phyloP scores from a whole-genome alignment of 768 basidiomycete species.

The Kwoniella sp. region DNA sequence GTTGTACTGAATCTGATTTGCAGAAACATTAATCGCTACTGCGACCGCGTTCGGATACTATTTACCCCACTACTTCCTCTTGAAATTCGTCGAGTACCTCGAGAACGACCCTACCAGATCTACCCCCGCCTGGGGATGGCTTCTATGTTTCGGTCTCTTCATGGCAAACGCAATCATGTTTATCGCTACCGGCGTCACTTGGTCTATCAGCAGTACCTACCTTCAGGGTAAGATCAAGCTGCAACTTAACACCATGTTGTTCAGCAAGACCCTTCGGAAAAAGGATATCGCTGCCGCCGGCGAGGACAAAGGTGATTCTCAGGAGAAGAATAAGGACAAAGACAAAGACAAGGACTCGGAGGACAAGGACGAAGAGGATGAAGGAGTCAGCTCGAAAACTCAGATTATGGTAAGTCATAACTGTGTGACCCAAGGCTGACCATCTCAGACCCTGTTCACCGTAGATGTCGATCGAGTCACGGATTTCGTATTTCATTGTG shows the following conservation, averaged over 20 bases:
- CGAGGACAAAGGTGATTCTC: slow-evolving; percentile 26
- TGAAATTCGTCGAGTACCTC: slow-evolving; percentile 65
- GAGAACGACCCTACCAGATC: slow-evolving; percentile 66
- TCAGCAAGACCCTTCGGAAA: slow-evolving; percentile 79
- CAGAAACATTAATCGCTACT: slow-evolving; percentile 47
- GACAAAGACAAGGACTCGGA: slow-evolving; percentile 63
- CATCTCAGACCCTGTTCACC: slow-evolving; percentile 75
- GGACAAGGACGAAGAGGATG: slow-evolving; percentile 59
- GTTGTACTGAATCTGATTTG: neutral
- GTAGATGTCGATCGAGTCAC: slow-evolving; percentile 88
- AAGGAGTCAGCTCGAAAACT: slow-evolving; percentile 63
- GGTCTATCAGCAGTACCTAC: slow-evolving; percentile 61
- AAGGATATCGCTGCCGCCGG: slow-evolving; percentile 68
- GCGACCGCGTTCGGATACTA: slow-evolving; percentile 52
- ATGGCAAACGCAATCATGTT: slow-evolving; percentile 53
- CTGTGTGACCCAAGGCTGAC: slow-evolving; percentile 5
- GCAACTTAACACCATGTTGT: slow-evolving; percentile 81
- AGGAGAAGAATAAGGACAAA: slow-evolving; percentile 56
- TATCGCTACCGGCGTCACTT: slow-evolving; percentile 54
- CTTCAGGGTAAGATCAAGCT: slow-evolving; percentile 71
- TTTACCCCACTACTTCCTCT: slow-evolving; percentile 65
- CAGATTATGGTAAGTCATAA: slow-evolving; percentile 68
- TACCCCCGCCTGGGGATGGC: slow-evolving; percentile 71
- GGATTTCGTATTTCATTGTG: slow-evolving; percentile 63
- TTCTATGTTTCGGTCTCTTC: slow-evolving; percentile 59